Base-by-base conservation (phyloP, 78 protist species). In the Dictyostelium purpureum region DNA sequence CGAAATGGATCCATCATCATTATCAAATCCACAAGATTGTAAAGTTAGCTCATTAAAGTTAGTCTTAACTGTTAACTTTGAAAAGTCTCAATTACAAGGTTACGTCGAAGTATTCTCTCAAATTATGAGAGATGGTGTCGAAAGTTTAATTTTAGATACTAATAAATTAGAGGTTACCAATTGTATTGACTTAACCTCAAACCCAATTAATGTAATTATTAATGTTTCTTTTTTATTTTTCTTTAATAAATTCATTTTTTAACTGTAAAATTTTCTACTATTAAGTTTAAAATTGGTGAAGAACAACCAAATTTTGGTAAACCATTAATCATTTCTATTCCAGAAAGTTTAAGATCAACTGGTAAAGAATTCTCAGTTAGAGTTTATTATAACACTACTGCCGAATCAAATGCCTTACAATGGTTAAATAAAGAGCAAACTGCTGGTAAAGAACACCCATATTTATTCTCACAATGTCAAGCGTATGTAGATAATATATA, bases 381-480 rank as follows among this genome's bases (percentile, higher is more conserved):
- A 73, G 93, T 93, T 28, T 43, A 83, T 61, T 93, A 93, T 26
- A 61, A 54, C 21, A 93, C 90, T 10, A 93, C 94, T 16, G 65
- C 28, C 35, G 81, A 35, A 14, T 77, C 92, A 26, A 28, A 74
- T 70, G 96, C 96, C 28, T 75, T 93, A 42, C 96, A 93, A 81
- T 93, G 96, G 96, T 89, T 93, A 63, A 57, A 12, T 26, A 35
- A n/a, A 33, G 43, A 59, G 1, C 96, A 94, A 77, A 94, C 96
- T 35, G 96, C 96, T 63, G 96, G 79, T 77, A 94, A 94, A 69
- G 37, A 78, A 81, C 96, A 94, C 21, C 96, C 96, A 71, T 94
- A 80, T 63, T 78, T 94, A 21, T 94, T 88, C 83, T 80, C 94
- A 19, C 96, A 94, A 77, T 94, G 96, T 79, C 96, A 94, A 82